Conservation (phyloP, 1,284 basidiomycete species). For the Fomitopsis betulina region DNA sequence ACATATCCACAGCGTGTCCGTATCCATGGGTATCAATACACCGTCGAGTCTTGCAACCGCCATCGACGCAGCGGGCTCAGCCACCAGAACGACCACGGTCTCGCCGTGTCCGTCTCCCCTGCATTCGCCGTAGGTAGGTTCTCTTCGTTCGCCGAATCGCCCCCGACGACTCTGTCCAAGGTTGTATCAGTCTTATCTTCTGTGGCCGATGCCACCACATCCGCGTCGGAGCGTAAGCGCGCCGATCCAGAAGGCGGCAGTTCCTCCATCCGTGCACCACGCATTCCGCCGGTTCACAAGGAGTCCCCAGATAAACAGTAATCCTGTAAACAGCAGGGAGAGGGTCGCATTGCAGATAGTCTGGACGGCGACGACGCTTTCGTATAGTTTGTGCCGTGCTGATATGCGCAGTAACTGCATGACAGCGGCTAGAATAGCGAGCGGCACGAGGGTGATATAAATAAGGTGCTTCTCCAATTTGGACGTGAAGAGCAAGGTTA, state of each 20-base stretch:
- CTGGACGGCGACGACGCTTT: too few species aligned
- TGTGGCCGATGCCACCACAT: slow-evolving; percentile 21
- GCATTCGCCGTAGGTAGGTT: too few species aligned
- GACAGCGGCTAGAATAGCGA: slow-evolving; percentile 81
- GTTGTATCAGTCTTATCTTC: too few species aligned
- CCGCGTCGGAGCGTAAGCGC: slow-evolving; percentile 56
- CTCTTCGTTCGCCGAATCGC: too few species aligned
- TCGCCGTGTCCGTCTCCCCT: too few species aligned
- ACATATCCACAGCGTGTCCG: neutral
- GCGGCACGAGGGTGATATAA: slow-evolving; percentile 82
- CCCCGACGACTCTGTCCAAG: too few species aligned
- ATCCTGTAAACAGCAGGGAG: slow-evolving; percentile 89
- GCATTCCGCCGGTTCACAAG: slow-evolving; percentile 88
- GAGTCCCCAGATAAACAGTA: slow-evolving; percentile 92
- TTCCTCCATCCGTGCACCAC: slow-evolving; percentile 96
- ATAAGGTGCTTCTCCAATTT: slow-evolving; percentile 86
- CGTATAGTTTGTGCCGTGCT: slow-evolving; percentile 41
- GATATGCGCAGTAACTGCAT: slow-evolving; percentile 83
- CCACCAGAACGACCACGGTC: too few species aligned
- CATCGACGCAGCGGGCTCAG: too few species aligned
- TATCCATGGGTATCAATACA: slow-evolving; percentile 40
- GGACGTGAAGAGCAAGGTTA: slow-evolving; percentile 96
- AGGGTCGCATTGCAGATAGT: slow-evolving; percentile 96
- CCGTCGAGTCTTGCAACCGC: slow-evolving; percentile 71
- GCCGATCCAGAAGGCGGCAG: slow-evolving; percentile 89